phyloP scores from a whole-genome alignment of 768 basidiomycete species.

The Pulveroboletus sp. region DNA sequence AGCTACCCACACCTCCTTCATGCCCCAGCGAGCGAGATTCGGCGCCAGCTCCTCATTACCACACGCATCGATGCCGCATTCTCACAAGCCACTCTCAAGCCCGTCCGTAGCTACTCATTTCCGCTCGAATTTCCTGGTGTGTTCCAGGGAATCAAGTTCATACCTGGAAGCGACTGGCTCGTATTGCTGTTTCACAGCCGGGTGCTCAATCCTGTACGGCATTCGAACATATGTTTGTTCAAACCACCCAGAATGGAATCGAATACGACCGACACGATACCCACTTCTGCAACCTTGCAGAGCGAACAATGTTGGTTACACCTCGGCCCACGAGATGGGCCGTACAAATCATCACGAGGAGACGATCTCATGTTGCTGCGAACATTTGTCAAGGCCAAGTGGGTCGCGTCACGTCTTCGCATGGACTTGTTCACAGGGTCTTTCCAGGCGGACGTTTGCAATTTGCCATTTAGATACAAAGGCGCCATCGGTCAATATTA shows the following conservation, averaged over 20 bases:
- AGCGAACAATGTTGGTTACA: slow-evolving; percentile 30
- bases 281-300: slow-evolving; percentile 25
- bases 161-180: slow-evolving; percentile 29
- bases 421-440: neutral
- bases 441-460: slow-evolving; percentile 22
- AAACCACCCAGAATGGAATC: slow-evolving; percentile 14
- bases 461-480: slow-evolving; percentile 27
- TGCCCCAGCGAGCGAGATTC: slow-evolving; percentile 19
- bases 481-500: slow-evolving; percentile 24
- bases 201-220: slow-evolving; percentile 25
- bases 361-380: slow-evolving; percentile 28
- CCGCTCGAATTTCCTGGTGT: slow-evolving; percentile 29
- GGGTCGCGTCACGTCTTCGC: neutral
- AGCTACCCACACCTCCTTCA: slow-evolving; percentile 25
- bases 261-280: neutral
- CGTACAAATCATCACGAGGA: slow-evolving; percentile 31
- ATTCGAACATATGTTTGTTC: slow-evolving; percentile 30
- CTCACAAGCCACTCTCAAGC: slow-evolving; percentile 9
- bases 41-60: slow-evolving; percentile 22
- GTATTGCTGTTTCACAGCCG: slow-evolving; percentile 32
- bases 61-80: slow-evolving; percentile 23
- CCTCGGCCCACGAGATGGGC: slow-evolving; percentile 21
- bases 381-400: slow-evolving; percentile 27
- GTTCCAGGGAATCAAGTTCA: slow-evolving; percentile 30
- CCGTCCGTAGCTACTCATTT: slow-evolving; percentile 24